Evolutionary conservation across 208 protist species (phyloP), one percentile per base, ranked within the genome.

Genomic region (Trichomonas gallinae): DNA sequence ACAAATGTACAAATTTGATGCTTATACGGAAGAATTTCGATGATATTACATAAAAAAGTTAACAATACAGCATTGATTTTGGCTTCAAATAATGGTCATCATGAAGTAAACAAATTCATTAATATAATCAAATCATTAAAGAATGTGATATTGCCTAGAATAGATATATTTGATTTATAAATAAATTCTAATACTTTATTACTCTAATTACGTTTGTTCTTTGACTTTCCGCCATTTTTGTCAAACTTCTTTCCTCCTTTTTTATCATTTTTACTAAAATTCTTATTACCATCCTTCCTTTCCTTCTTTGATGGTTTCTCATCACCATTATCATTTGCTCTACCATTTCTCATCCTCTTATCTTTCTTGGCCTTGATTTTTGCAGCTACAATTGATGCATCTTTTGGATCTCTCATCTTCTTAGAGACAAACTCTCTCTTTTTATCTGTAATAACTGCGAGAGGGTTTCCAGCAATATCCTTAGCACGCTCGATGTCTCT

Each of bases 301-400:
- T n/a, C 11, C 6, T 72, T 72, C 58, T 72, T 72, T 17, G 11
- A 31, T 31, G 11, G 21, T 4, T 72, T 72, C 4, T 72, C 26
- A n/a, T n/a, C 26, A 4, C 21, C 11, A 6, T 72, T 26, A 26
- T 72, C 58, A 72, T 72, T n/a, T 31, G 8, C 58, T 17, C 26
- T n/a, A 72, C 26, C 26, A 31, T n/a, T 17, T 31, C 26, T 8
- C 58, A n/a, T 72, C 34, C 44, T 42, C 34, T 93, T 58, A 17
- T 96, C 34, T 34, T 96, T 81, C 63, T 96, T 72, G 46, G 36
- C 31, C n/a, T 96, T 93, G 3, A 96, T 15, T 40, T 96, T 96
- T 17, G 44, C 17, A 13, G n/a, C 46, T 17, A 96, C 89, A 38
- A 72, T 45, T 15, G 23, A 1, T 17, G 93, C 82, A 96, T 96